Evolutionary conservation across 2,329 filamentous ascomycete genomes (phyloP), one percentile per base, ranked within the genome.

Genomic region (Diaporthe vaccinii): DNA sequence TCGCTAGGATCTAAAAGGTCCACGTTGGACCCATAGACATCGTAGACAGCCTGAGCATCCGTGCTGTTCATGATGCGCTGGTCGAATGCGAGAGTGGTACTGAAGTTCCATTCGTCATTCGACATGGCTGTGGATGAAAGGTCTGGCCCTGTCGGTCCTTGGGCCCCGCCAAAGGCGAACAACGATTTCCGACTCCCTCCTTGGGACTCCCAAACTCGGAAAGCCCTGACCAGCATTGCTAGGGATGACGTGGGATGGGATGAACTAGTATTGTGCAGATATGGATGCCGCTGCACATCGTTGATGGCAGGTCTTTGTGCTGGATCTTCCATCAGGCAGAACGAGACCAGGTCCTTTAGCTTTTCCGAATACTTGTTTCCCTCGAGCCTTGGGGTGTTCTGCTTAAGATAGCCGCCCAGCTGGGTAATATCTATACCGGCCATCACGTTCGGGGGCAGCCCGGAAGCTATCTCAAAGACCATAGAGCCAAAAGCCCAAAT

Each of bases 401-500:
- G 86, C 79, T 91, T 90, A 53, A 93, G 84, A 78, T 91, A 88
- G 69, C 85, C 88, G 39, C 89, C 89, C 57, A 90, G 87, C 78
- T 89, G 86, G 12, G 87, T 85, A 49, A 88, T 82, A 61, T 87
- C 86, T 78, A 87, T 86, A 76, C 86, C 90, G 62, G 90, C 87
- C 58, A 86, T 86, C 57, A 90, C 91, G 78, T 94, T 93, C 0
- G 94, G 94, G 3, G 94, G 94, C 25, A 92, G 85, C 1, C 94
- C 94, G 5, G 93, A 95, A 1, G 94, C 94, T 82, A 96, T 94
- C 83, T 97, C 94, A 79, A 91, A 95, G 2, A 95, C 88, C 82
- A 95, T 93, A 76, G 94, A 93, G 2, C 94, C 95, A 81, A 95
- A 95, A 2, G 94, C 94, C 94, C 95, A 97, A 69, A 96, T 95